Base-by-base conservation (phyloP, 192 early-diverging fungal species). In the Powellomyces hirtus region DNA sequence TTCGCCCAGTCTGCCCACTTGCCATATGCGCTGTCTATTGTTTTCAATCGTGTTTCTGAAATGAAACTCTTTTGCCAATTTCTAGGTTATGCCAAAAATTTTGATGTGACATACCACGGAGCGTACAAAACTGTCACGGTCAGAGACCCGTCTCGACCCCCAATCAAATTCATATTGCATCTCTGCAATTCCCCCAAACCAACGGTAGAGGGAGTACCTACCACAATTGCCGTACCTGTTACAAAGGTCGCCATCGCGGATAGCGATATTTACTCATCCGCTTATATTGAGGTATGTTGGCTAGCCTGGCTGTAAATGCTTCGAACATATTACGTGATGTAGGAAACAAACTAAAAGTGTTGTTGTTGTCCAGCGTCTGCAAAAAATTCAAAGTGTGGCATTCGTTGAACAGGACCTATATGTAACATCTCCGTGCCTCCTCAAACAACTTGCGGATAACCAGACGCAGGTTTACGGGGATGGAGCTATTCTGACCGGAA, bases 1-100 rank as follows among this genome's bases (percentile, higher is more conserved):
- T 42, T 18, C 46, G 46, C 46, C 14, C n/a, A 49, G 26, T 5
- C 46, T 49, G 46, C n/a, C n/a, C 40, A 42, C 8, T 42, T 8
- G 40, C 40, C 40, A 18, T 42, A 18, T 42, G 8, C 18, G 18
- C 40, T 18, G 8, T 8, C 40, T 42, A 8, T 18, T 42, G 40
- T 42, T 18, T 42, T 18, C 40, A 42, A 8, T 42, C 18, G 40
- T 42, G 18, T 18, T 42, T 13, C 8, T 42, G 40, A n/a, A n/a
- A 42, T 42, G 40, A 13, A 10, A 26, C 51, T 24, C 10, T 27
- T 53, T 10, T 53, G 51, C 26, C 7, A 24, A 24, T 35, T 65
- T 18, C 18, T 45, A 70, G 68, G 6, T 13, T 62, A 70, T 29
- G 59, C 59, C 7, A 70, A 70, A 38, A 62, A 70, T 27, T 70